Evolutionary conservation across 768 basidiomycete species (phyloP).

Genomic region (Russula vinacea): DNA sequence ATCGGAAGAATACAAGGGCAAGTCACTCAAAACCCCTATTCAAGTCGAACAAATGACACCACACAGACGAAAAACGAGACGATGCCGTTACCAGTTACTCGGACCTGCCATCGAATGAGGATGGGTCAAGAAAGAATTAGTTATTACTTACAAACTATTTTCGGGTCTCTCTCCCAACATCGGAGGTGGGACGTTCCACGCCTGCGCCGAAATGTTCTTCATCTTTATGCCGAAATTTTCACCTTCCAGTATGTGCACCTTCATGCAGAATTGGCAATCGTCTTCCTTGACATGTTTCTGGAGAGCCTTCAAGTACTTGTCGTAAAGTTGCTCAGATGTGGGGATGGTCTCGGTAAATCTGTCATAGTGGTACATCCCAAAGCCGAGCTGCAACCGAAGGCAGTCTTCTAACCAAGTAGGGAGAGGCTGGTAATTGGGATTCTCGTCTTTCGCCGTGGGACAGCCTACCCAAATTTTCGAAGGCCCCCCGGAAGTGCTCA

Average conservation of each 20-base stretch:
- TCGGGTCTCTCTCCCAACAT: too few species aligned
- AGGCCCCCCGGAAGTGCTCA: neutral
- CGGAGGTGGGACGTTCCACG: neutral
- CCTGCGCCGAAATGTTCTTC: neutral
- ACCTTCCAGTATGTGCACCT: slow-evolving; percentile 4
- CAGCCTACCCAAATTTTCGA: slow-evolving; percentile 4
- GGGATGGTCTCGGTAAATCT: neutral
- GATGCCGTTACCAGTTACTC: too few species aligned
- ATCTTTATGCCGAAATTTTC: neutral
- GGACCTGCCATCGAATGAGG: too few species aligned
- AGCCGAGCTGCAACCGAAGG: neutral
- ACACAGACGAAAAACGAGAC: too few species aligned
- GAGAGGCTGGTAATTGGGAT: too few species aligned
- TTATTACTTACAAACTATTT: too few species aligned
- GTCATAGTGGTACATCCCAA: too few species aligned
- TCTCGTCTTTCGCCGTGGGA: too few species aligned
- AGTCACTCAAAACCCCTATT: too few species aligned
- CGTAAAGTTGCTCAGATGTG: neutral
- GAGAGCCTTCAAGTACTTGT: neutral
- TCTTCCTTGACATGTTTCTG: neutral
- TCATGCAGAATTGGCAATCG: slow-evolving; percentile 12
- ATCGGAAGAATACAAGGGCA: too few species aligned
- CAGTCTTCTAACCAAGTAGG: neutral
- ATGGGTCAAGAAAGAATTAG: too few species aligned
- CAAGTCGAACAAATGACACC: too few species aligned